These are phyloP conservation scores for Dothistroma pini DNA, from an alignment of 2,329 filamentous ascomycete genomes.

Conservation along the genomic window DNA sequence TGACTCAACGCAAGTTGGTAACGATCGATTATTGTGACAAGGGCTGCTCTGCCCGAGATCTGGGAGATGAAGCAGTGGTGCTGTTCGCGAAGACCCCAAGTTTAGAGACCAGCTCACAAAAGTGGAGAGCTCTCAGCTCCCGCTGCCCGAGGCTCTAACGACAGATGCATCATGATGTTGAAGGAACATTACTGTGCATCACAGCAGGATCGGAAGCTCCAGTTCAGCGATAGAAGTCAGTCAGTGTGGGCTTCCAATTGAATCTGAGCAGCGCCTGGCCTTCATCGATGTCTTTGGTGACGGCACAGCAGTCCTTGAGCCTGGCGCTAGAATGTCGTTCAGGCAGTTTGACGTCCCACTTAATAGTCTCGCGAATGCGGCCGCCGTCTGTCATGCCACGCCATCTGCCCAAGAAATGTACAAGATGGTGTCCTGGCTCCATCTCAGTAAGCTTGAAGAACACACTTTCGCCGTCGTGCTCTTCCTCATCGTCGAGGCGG, in stretches of 20 bases:
- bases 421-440: conserved; percentile 2
- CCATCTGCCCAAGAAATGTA: conserved; percentile 12
- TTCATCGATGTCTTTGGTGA: conserved; percentile 3
- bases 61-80: background rate
- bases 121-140: background rate
- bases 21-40: background rate
- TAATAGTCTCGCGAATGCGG: background rate
- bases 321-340: background rate
- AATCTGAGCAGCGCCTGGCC: conserved; percentile 8
- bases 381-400: conserved; percentile 4
- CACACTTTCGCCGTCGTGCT: background rate
- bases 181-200: too few relatives aligned
- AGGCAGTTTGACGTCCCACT: background rate
- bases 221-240: conserved; percentile 2
- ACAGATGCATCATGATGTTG: too few relatives aligned
- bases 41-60: background rate
- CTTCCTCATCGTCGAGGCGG: background rate
- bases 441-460: conserved; percentile 5
- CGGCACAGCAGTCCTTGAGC: background rate
- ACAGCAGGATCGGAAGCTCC: too few relatives aligned
- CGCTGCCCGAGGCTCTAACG: background rate
- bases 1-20: background rate
- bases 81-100: background rate
- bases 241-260: conserved; percentile 8
- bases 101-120: background rate